Evolutionary conservation across 306 rosid species (phyloP).

Genomic region (Hippophae tibetana): DNA sequence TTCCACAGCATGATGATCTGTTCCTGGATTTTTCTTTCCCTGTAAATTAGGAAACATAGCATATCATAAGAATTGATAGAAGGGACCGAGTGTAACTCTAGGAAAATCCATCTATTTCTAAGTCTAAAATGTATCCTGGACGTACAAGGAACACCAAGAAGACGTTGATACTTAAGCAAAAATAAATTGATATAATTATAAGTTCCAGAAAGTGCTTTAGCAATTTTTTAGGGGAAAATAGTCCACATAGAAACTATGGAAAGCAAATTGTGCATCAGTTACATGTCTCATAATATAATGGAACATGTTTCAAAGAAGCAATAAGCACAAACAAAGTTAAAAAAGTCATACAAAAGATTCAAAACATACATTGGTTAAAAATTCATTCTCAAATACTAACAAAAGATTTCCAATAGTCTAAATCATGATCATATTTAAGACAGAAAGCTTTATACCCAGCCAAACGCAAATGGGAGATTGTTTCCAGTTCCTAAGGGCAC

Average conservation of each 20-base stretch:
- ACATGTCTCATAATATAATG: not conserved
- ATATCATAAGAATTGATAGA: not conserved
- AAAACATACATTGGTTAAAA: too few species aligned
- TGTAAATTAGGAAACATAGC: constrained; percentile 29
- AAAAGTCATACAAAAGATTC: not conserved
- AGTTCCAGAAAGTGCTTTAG: not conserved
- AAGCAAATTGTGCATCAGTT: not conserved
- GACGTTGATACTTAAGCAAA: not conserved
- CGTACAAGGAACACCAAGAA: not conserved
- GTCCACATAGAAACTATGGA: not conserved
- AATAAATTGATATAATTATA: not conserved
- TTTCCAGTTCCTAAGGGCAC: constrained; percentile 95
- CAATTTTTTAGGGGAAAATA: not conserved
- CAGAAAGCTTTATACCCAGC: constrained; percentile 61
- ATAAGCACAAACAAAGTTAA: not conserved
- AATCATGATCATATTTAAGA: constrained; percentile 1
- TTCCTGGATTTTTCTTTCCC: constrained; percentile 97
- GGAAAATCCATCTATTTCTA: too few species aligned
- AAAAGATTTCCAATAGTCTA: not conserved
- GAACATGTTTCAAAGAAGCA: not conserved
- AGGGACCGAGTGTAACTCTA: not conserved
- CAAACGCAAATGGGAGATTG: constrained; percentile 97
- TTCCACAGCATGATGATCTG: constrained; percentile 52
- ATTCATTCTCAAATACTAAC: not conserved
- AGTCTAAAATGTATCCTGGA: not conserved